Percentiles rank a stretch among this genome's conserved stretches.
phyloP scores from a whole-genome alignment of 2,329 filamentous ascomycete species.

The Cladosporium sp. region DNA sequence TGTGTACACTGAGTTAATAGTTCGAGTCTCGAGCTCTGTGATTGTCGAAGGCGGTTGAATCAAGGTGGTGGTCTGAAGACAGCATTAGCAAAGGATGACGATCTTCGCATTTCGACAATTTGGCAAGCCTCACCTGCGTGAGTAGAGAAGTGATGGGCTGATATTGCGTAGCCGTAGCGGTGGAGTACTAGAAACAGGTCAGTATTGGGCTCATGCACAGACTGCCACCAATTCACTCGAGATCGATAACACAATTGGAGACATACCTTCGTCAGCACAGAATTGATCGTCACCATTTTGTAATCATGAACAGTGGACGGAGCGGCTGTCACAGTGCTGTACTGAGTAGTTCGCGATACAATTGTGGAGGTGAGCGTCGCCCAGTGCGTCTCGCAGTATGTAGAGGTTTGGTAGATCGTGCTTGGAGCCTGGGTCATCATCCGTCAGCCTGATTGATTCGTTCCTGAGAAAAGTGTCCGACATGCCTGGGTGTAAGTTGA shows the following conservation, averaged over 20 bases:
- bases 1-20: background rate
- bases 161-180: background rate
- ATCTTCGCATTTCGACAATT: background rate
- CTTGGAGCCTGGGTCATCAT: constrained; percentile 5
- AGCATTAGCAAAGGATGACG: background rate
- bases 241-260: background rate
- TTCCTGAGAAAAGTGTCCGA: background rate
- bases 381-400: background rate
- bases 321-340: constrained; percentile 2
- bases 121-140: background rate
- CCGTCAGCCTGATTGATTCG: background rate
- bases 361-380: constrained; percentile 6
- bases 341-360: background rate
- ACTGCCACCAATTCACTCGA: background rate
- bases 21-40: background rate
- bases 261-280: constrained; percentile 10
- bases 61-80: background rate
- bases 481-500: constrained; percentile 15
- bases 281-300: background rate
- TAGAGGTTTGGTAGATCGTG: constrained; percentile 12
- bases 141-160: background rate
- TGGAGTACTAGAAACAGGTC: background rate
- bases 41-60: background rate
- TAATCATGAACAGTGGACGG: background rate
- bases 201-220: background rate